These are phyloP conservation scores for Lactarius akahatsu DNA, from an alignment of 768 basidiomycete genomes.

Conservation along the genomic window DNA sequence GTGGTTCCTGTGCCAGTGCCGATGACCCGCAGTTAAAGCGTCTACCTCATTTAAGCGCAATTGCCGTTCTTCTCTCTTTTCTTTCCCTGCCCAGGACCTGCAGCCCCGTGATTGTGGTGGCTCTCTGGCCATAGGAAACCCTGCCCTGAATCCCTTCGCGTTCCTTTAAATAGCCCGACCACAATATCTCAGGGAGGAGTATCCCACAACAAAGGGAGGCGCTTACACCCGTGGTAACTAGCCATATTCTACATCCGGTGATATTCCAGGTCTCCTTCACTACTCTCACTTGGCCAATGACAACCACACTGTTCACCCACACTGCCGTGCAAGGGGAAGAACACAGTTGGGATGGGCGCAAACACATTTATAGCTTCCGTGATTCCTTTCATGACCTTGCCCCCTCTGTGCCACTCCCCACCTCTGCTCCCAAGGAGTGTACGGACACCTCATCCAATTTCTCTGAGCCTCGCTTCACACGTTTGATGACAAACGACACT, in stretches of 20 bases:
- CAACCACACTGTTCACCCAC: constrained; percentile 18
- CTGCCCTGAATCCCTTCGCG: constrained; percentile 5
- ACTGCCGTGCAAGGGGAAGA: not conserved
- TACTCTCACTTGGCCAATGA: constrained; percentile 10
- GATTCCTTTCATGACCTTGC: constrained; percentile 1
- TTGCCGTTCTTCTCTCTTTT: constrained; percentile 14
- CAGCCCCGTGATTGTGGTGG: constrained; percentile 8
- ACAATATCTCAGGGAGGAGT: constrained; percentile 9
- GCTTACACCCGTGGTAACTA: not conserved
- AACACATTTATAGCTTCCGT: constrained; percentile 14
- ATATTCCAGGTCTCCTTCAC: constrained; percentile 10
- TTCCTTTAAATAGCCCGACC: constrained; percentile 8
- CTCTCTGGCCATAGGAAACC: constrained; percentile 5
- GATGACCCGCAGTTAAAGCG: constrained; percentile 20
- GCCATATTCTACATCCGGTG: constrained; percentile 9
- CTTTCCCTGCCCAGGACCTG: constrained; percentile 11
- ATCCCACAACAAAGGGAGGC: constrained; percentile 13
- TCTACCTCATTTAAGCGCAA: constrained; percentile 21
- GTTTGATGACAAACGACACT: constrained; percentile 17
- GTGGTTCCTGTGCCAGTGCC: constrained; percentile 17
- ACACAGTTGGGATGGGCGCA: constrained; percentile 11
- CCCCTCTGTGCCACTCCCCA: constrained; percentile 6
- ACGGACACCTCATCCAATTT: constrained; percentile 13
- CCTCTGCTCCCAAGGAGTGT: constrained; percentile 12
- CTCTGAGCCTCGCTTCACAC: constrained; percentile 16